Percentiles rank a stretch among this genome's conserved stretches.
Conservation (phyloP, 2,329 filamentous ascomycete species). For the Penicillium digitatum region DNA sequence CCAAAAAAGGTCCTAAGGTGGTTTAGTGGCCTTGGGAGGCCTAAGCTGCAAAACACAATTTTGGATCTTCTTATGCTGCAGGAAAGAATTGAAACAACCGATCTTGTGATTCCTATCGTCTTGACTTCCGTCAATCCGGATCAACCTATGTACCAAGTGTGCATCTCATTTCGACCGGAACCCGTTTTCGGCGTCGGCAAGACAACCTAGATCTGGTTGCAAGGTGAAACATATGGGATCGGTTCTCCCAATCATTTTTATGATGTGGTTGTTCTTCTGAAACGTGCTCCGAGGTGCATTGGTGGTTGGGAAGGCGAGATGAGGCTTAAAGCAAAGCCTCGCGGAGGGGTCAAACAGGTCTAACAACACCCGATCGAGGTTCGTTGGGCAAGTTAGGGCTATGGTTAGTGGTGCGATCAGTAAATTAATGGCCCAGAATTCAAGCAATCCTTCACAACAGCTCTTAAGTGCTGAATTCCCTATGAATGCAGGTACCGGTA, state of each 20-base stretch:
- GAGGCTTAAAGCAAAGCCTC: neutral
- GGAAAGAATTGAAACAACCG: neutral
- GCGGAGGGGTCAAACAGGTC: neutral
- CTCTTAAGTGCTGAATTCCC: neutral
- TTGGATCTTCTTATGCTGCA: neutral
- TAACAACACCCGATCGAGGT: neutral
- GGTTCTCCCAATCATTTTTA: neutral
- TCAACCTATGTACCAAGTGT: neutral
- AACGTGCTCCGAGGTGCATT: neutral
- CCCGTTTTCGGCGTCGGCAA: neutral
- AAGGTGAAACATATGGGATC: neutral
- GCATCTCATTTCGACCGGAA: neutral
- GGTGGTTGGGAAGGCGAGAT: neutral
- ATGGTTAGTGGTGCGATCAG: neutral
- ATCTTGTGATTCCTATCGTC: neutral
- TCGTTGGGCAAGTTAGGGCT: neutral
- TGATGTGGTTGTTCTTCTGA: neutral
- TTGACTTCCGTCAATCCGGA: neutral
- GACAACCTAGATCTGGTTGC: neutral
- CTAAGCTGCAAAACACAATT: neutral
- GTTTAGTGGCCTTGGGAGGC: neutral
- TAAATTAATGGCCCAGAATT: neutral
- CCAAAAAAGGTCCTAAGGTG: neutral
- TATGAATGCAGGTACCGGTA: neutral
- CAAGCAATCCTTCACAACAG: neutral